phyloP scores from a whole-genome alignment of 2,329 filamentous ascomycete genomes.

The Bipolaris cookei region DNA sequence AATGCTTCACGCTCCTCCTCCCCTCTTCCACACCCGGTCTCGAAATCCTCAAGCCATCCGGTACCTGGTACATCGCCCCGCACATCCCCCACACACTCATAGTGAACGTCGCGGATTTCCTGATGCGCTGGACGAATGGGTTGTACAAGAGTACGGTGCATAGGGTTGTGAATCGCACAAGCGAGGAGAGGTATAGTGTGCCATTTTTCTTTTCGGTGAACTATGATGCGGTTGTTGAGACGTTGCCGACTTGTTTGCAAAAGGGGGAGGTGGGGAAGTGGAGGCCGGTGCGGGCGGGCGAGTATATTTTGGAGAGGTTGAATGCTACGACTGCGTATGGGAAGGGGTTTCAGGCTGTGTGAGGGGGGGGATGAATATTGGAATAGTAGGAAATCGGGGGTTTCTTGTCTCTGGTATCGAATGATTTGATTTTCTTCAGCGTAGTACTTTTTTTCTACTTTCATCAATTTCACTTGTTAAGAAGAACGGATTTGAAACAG shows the following conservation, averaged over 20 bases:
- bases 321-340: constrained; percentile 44
- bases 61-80: constrained; percentile 40
- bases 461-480: too few relatives aligned
- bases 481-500: too few relatives aligned
- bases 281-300: constrained; percentile 47
- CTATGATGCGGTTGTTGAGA: constrained; percentile 51
- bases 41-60: constrained; percentile 43
- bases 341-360: constrained; percentile 23
- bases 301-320: constrained; percentile 50
- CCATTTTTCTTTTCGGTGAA: constrained; percentile 58
- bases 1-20: constrained; percentile 46
- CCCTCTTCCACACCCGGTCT: constrained; percentile 39
- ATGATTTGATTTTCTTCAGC: too few relatives aligned
- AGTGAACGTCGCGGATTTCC: constrained; percentile 60
- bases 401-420: too few relatives aligned
- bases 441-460: too few relatives aligned
- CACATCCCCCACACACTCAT: constrained; percentile 55
- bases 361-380: neutral
- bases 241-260: constrained; percentile 47
- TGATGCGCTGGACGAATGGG: constrained; percentile 61
- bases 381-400: too few relatives aligned
- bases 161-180: constrained; percentile 52
- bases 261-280: constrained; percentile 43
- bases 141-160: constrained; percentile 59
- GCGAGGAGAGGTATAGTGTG: constrained; percentile 52